Evolutionary conservation across 2,329 filamentous ascomycete genomes (phyloP).

Genomic region (Pyrenochaeta sp.): DNA sequence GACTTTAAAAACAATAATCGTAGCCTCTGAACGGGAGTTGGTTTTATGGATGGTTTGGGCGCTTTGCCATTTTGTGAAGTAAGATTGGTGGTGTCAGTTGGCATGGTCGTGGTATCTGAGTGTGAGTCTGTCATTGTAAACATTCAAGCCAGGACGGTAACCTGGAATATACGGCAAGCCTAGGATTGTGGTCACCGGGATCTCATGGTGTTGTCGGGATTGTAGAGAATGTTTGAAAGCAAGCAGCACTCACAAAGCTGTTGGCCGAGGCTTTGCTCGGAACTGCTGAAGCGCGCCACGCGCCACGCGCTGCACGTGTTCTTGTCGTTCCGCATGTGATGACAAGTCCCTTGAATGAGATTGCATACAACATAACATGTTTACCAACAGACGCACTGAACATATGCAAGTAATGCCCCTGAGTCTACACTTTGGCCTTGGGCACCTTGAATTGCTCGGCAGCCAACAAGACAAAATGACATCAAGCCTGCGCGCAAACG

Average conservation of each 20-base stretch:
- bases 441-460: too few relatives aligned
- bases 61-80: slow-evolving; percentile 13
- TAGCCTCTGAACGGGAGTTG: slow-evolving; percentile 19
- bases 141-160: too few relatives aligned
- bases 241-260: slow-evolving; percentile 2
- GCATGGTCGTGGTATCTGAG: slow-evolving; percentile 31
- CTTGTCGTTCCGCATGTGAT: slow-evolving; percentile 13
- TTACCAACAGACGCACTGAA: not conserved
- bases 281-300: slow-evolving; percentile 10
- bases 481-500: not conserved
- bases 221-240: not conserved
- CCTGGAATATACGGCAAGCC: too few relatives aligned
- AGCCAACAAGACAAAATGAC: not conserved
- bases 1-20: slow-evolving; percentile 26
- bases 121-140: slow-evolving; percentile 26
- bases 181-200: not conserved
- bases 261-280: slow-evolving; percentile 18
- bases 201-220: slow-evolving; percentile 3
- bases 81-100: slow-evolving; percentile 20
- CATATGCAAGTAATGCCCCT: too few relatives aligned
- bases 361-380: not conserved
- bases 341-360: slow-evolving; percentile 4
- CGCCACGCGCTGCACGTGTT: slow-evolving; percentile 12
- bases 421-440: not conserved
- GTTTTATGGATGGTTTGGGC: slow-evolving; percentile 12